phyloP scores from a whole-genome alignment of 2,329 filamentous ascomycete species.

The Lachnellula willkommii region DNA sequence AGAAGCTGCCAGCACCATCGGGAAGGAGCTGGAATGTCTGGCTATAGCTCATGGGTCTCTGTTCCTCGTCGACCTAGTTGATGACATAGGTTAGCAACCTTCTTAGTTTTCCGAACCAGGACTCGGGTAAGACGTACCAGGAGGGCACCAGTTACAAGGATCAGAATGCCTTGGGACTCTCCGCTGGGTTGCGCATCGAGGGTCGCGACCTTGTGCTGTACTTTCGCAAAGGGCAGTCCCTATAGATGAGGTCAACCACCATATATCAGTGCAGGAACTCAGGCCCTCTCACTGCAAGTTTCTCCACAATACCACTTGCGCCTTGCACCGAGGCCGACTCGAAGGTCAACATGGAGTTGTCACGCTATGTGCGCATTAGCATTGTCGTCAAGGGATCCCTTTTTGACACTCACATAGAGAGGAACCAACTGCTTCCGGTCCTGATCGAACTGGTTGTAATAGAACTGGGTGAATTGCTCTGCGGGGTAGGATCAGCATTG shows the following conservation, averaged over 20 bases:
- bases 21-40: slow-evolving; percentile 82
- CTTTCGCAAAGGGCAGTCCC: slow-evolving; percentile 74
- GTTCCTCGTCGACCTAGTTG: slow-evolving; percentile 75
- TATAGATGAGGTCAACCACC: slow-evolving; percentile 35
- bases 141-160: slow-evolving; percentile 83
- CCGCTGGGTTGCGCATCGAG: slow-evolving; percentile 77
- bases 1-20: slow-evolving; percentile 65
- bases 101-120: background rate
- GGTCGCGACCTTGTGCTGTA: slow-evolving; percentile 71
- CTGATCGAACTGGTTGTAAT: slow-evolving; percentile 82
- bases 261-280: background rate
- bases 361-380: slow-evolving; percentile 50
- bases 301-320: slow-evolving; percentile 62
- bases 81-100: slow-evolving; percentile 5
- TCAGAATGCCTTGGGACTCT: slow-evolving; percentile 65
- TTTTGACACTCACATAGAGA: slow-evolving; percentile 69
- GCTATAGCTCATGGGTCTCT: slow-evolving; percentile 83
- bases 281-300: slow-evolving; percentile 61
- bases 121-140: slow-evolving; percentile 52
- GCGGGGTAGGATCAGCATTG: slow-evolving; percentile 17
- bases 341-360: slow-evolving; percentile 89
- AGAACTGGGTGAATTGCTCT: slow-evolving; percentile 87
- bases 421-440: slow-evolving; percentile 58
- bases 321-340: slow-evolving; percentile 67
- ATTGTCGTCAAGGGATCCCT: background rate